phyloP scores from a whole-genome alignment of 805 yeast genomes.

The Saturnispora hagleri region DNA sequence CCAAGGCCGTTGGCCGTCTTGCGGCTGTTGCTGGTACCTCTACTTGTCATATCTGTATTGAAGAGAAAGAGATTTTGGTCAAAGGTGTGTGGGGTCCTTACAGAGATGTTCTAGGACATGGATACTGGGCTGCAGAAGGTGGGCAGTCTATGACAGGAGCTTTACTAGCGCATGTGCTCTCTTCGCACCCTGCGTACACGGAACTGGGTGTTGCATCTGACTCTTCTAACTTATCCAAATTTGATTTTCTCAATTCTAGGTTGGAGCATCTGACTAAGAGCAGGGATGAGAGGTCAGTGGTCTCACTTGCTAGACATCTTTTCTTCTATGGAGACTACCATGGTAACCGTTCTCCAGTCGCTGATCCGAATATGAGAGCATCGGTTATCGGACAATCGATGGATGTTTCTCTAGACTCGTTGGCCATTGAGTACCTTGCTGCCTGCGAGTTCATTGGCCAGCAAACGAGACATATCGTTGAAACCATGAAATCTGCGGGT shows the following conservation, averaged over 20 bases:
- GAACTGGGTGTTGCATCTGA: slow-evolving; percentile 63
- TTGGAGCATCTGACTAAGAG: slow-evolving; percentile 58
- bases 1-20: slow-evolving; percentile 67
- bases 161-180: slow-evolving; percentile 74
- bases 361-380: slow-evolving; percentile 90
- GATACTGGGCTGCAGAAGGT: slow-evolving; percentile 94
- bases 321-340: slow-evolving; percentile 95
- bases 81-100: slow-evolving; percentile 99
- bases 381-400: slow-evolving; percentile 85
- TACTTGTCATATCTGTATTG: slow-evolving; percentile 89
- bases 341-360: slow-evolving; percentile 96
- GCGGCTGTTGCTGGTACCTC: slow-evolving; percentile 99
- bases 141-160: slow-evolving; percentile 99
- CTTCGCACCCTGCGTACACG: slow-evolving; percentile 80
- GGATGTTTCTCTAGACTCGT: slow-evolving; percentile 77
- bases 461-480: slow-evolving; percentile 92
- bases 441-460: slow-evolving; percentile 97
- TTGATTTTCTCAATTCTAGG: slow-evolving; percentile 71
- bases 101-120: slow-evolving; percentile 83
- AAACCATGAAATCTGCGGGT: slow-evolving; percentile 72
- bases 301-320: slow-evolving; percentile 70
- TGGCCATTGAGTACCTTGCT: slow-evolving; percentile 80
- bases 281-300: slow-evolving; percentile 58
- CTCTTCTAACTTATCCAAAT: slow-evolving; percentile 60
- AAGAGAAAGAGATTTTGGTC: slow-evolving; percentile 78